Evolutionary conservation across 176 grass and related monocot species (phyloP), one percentile per base, ranked within the genome.

Genomic region (Tillandsia fasciculata): DNA sequence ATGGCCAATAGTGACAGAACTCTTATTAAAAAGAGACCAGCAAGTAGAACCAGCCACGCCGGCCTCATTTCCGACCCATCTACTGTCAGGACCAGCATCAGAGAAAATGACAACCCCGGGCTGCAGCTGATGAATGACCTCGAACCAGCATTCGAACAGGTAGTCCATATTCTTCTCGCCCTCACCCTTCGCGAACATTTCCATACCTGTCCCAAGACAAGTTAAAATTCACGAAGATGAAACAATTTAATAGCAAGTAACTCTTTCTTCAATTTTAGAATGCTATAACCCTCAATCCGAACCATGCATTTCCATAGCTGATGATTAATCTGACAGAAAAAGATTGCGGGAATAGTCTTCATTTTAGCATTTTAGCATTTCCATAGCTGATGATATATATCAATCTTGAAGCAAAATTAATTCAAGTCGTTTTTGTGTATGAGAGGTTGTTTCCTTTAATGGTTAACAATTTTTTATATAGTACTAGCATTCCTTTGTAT

Each of bases 121-220:
- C 63, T 92, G 93, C 51, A 97, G 82, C 82, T 97, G 93, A 85
- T 90, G 93, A 74, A 97, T 87, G 33, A 92, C 73, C 52, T 83
- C 76, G 85, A 92, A 92, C 93, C 93, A 97, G 65, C 52, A 49
- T 33, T 87, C 77, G 69, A 97, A 97, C 73, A 85, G 78, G 65
- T 97, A 92, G 28, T 87, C 24, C 89, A 92, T 92, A 26, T 85
- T 27, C 61, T 70, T 86, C 27, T 80, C 83, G 10, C 51, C 74
- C 2, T 91, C 64, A 3, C 88, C 86, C 70, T 92, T 97, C 63
- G 93, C 93, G 77, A 49, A 92, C 76, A 50, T 92, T 82, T 53
- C 93, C 93, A 75, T 97, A 97, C 52, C 89, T 97, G 84, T 64
- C 68, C 20, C 63, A 83, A 63, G 72, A 24, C 26, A 67, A 50